These are phyloP conservation scores for Lecanicillium sp. DNA, from an alignment of 2,329 filamentous ascomycete genomes.

Conservation along the genomic window DNA sequence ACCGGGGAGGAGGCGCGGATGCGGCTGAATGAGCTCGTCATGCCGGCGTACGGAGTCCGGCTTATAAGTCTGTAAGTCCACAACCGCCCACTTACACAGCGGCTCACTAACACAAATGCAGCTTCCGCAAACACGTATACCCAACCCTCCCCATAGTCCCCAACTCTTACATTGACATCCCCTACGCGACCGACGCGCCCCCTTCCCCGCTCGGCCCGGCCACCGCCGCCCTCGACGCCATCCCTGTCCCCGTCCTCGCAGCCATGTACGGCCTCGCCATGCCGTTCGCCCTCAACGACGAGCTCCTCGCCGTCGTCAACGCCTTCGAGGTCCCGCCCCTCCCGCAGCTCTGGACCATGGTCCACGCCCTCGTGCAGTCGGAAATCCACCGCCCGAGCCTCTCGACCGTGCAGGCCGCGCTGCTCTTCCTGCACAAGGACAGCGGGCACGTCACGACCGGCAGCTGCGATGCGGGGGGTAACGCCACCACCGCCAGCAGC, in stretches of 20 bases:
- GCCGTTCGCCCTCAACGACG: conserved; percentile 15
- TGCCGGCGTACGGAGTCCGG: conserved; percentile 10
- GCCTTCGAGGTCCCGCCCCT: conserved; percentile 5
- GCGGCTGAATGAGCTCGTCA: conserved; percentile 10
- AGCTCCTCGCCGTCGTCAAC: conserved; percentile 9
- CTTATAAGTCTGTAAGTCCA: conserved; percentile 12
- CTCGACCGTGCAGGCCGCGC: conserved; percentile 8
- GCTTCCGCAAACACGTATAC: conserved; percentile 16
- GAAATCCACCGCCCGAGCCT: conserved; percentile 10
- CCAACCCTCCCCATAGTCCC: conserved; percentile 14
- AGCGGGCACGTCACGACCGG: neutral
- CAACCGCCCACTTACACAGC: neutral
- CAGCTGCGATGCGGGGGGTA: neutral
- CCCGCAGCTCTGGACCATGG: conserved; percentile 12
- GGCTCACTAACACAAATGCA: neutral
- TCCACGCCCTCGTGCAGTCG: conserved; percentile 10
- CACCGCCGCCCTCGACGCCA: conserved; percentile 1
- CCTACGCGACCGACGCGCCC: neutral
- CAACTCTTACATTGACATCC: conserved; percentile 10
- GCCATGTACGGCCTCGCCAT: conserved; percentile 16
- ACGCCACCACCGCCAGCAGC: neutral
- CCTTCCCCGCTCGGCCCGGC: neutral
- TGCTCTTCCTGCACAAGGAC: conserved; percentile 15
- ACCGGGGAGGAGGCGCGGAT: neutral
- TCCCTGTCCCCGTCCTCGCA: conserved; percentile 13